A percentile compares a stretch with the other conserved stretches of the same genome.
Conservation (phyloP, 2,329 filamentous ascomycete genomes). For the Achaetomium macrosporum region DNA sequence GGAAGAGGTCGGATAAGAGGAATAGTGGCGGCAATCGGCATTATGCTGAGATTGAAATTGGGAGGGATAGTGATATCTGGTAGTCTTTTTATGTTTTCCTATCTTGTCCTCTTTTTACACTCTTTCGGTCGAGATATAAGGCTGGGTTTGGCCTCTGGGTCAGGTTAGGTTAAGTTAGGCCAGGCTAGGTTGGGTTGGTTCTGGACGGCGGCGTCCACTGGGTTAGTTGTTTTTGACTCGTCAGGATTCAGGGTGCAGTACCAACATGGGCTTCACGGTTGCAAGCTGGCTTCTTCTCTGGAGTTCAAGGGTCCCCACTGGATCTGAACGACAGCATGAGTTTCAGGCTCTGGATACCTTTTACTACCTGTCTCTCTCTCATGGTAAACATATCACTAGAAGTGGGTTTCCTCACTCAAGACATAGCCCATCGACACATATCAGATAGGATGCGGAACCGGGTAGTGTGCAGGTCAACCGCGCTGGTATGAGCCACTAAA, state of each 20-base stretch:
- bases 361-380: neutral
- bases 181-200: neutral
- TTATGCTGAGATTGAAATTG: conserved; percentile 23
- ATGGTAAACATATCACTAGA: no score
- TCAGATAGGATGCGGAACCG: neutral
- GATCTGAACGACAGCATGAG: neutral
- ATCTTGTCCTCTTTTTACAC: neutral
- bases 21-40: conserved; percentile 12
- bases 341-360: neutral
- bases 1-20: conserved; percentile 7
- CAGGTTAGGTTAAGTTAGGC: neutral
- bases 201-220: neutral
- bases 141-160: neutral
- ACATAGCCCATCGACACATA: neutral
- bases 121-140: neutral
- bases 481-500: neutral
- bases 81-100: conserved; percentile 8
- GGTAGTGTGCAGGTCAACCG: neutral
- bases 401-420: neutral
- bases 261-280: conserved; percentile 10
- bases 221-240: neutral
- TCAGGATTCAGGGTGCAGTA: neutral
- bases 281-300: conserved; percentile 15
- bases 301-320: conserved; percentile 7
- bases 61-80: conserved; percentile 23